Base-by-base conservation (phyloP, 345 rosid species). In the Cardamine chenopodiifolia region DNA sequence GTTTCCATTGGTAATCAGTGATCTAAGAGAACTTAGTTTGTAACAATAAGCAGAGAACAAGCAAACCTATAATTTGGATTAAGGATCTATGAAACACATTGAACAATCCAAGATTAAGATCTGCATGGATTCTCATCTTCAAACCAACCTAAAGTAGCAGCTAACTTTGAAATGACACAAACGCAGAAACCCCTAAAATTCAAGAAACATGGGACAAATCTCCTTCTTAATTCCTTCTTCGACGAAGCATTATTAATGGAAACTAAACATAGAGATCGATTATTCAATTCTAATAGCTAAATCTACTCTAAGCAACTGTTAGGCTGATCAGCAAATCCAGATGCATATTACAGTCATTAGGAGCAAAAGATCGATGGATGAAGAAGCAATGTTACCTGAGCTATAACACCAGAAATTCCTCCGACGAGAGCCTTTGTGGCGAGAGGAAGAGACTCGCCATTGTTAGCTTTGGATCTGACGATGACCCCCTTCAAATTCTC, bases 361-460 rank as follows among this genome's bases (percentile, higher is more conserved):
- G n/a, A 69, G 17, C 55, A 9, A 68, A 62, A 48, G 29, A 42
- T 20, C 42, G 3, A 23, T 11, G 0, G 34, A 44, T 28, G 49
- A 62, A 48, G 62, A 45, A 58, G 37, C 26, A 26, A 4, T 39
- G 3, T 47, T 82, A 87, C 98, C 98, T 93, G 97, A 68, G 97
- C 95, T 42, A 86, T 76, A 54, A 82, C 93, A 70, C 98, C 98
- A 42, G 98, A 90, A 25, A 84, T 32, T 10, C 97, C 97, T 66
- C 98, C 97, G 17, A 83, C 28, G 49, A 90, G 72, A 44, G 98
- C 95, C 72, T 85, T 87, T 2, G 76, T 35, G 39, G 81, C 59
- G 20, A 93, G 85, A 72, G 95, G 82, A 85, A 86, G 79, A 60
- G 86, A 80, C 70, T 75, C 85, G 59, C 70, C 88, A 13, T 53